Base-by-base conservation (phyloP, 2,329 filamentous ascomycete species). In the Hypoxylon sp. region DNA sequence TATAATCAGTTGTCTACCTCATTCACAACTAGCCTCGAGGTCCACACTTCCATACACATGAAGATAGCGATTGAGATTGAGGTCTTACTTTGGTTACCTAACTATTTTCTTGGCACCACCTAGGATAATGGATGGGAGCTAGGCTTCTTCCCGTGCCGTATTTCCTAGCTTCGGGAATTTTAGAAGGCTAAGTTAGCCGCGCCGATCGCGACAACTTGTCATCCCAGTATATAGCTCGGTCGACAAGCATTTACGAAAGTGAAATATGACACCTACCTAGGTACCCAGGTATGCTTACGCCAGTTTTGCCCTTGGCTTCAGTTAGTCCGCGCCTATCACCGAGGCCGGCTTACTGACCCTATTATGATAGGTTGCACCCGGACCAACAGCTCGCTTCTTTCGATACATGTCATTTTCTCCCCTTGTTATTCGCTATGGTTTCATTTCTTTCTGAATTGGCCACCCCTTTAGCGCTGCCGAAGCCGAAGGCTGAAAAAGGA, bases 111-210 rank as follows among this genome's bases (percentile, higher is more conserved):
- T 30, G 28, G 28, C 28, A 30, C 4, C 2, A n/a, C n/a, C n/a
- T n/a, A 6, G 28, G 28, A 30, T 30, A 5, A 6, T 30, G 6
- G 28, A 30, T 23, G 36, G 36, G 14, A 38, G 14, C 13, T 38
- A 41, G 14, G 32, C 11, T 45, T 57, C 38, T 60, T 59, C 25
- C 46, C 30, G 30, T 5, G 41, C 50, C 21, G 30, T 55, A 23
- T 52, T 50, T 45, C 21, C 32, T 59, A 59, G 46, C 23, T 51
- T 30, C 46, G 34, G 56, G 34, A 50, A 50, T 50, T 38, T 19
- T 11, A 32, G n/a, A 34, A 30, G n/a, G 19, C 38, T 17, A 23
- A 23, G 11, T 49, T 36, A 36, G 21, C 17, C 13, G 28, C n/a
- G 43, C 5, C 9, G 41, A 48, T 48, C 36, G 43, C 32, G n/a